Evolutionary conservation across 169 alveolate species (phyloP).

Genomic region (Plasmodium cynomolgi): DNA sequence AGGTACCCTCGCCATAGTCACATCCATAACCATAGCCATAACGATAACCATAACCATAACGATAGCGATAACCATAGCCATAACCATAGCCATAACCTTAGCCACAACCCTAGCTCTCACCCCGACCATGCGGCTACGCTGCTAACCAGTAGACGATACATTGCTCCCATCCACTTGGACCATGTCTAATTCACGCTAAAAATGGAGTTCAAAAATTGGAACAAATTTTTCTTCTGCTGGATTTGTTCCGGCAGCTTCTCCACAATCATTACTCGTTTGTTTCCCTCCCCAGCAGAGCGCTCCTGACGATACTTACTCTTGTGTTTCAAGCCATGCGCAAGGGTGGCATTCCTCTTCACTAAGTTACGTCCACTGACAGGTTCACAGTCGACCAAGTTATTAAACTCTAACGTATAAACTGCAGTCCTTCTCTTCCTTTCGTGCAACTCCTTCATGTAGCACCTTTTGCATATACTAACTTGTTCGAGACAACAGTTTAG

Average conservation of each 20-base stretch:
- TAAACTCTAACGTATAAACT: conserved; percentile 56
- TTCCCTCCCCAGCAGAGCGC: neutral
- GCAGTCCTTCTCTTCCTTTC: conserved; percentile 52
- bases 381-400: conserved; percentile 16
- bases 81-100: no score
- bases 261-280: neutral
- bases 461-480: conserved; percentile 31
- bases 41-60: neutral
- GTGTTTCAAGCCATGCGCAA: neutral
- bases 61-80: neutral
- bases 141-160: neutral
- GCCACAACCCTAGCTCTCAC: neutral
- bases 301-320: neutral
- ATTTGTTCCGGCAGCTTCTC: neutral
- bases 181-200: conserved; percentile 40
- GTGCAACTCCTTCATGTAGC: conserved; percentile 39
- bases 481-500: neutral
- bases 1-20: neutral
- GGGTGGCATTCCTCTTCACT: neutral
- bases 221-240: conserved; percentile 30
- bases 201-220: conserved; percentile 26
- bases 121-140: neutral
- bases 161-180: neutral
- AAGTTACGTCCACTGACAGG: neutral
- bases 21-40: neutral